A percentile compares a stretch with the other conserved stretches of the same genome.
Evolutionary conservation across 108 stramenopile genomes (phyloP).

Genomic region (Parietichytrium sp.): DNA sequence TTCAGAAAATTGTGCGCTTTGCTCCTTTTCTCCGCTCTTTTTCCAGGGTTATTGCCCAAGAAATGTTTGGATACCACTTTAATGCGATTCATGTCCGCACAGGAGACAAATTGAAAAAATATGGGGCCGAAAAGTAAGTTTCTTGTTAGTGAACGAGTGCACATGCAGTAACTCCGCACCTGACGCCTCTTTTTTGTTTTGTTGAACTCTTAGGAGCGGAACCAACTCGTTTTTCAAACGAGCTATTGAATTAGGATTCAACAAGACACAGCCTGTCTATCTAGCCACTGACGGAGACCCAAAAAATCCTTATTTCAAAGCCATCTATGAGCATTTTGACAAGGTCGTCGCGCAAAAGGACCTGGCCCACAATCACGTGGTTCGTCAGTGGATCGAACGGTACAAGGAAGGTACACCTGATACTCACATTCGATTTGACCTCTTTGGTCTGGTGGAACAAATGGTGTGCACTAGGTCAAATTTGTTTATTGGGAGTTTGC

Average conservation of each 20-base stretch:
- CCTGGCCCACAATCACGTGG: not conserved
- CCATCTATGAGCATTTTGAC: not conserved
- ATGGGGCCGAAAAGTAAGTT: too few species aligned
- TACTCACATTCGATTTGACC: not conserved
- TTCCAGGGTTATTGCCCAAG: too few species aligned
- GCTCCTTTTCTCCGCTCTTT: too few species aligned
- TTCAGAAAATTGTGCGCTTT: too few species aligned
- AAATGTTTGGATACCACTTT: too few species aligned
- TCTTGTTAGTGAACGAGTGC: too few species aligned
- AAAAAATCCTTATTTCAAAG: not conserved
- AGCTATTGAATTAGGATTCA: not conserved
- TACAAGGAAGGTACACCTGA: not conserved
- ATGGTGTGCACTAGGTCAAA: not conserved
- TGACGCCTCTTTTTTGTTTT: too few species aligned
- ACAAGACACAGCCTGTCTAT: not conserved
- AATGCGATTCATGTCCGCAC: too few species aligned
- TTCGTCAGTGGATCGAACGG: not conserved
- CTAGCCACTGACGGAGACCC: not conserved
- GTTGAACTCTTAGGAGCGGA: too few species aligned
- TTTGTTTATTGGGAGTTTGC: not conserved
- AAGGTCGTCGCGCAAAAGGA: not conserved
- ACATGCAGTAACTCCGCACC: too few species aligned
- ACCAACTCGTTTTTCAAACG: too few species aligned
- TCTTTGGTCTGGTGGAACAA: constrained; percentile 31
- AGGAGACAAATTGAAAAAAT: too few species aligned